Evolutionary conservation across 2,329 filamentous ascomycete species (phyloP), one percentile per base, ranked within the genome.

Genomic region (Trichoderma polysporum): DNA sequence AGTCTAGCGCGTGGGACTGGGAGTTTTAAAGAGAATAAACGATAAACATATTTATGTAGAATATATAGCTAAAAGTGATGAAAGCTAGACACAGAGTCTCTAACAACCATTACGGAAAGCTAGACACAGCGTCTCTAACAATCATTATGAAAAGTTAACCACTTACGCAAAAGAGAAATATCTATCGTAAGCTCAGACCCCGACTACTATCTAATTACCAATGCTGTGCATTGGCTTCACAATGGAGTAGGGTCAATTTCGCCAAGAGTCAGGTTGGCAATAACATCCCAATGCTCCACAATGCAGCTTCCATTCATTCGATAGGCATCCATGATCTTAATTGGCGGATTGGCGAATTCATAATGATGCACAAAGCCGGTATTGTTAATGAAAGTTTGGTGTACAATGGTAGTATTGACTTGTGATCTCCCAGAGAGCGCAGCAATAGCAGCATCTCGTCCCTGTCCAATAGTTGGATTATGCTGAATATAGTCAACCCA

Each of bases 271-370:
- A 53, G 25, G 52, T 19, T 66, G 33, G 63, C 45, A 39, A 59
- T 45, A n/a, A 41, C 33, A 31, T 66, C 45, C 63, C 63, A 61
- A 2, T 61, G 63, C 17, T 66, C 63, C 41, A 53, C 56, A 41
- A 53, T 61, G 33, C 63, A 66, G 35, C 56, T 66, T 31, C 45
- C 45, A 15, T 66, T 60, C 54, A 60, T 33, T 49, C 63, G 41
- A 60, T 66, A 39, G 0, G 56, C 53, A 19, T 66, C 41, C 22
- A 66, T 45, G 15, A 66, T 60, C 27, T 61, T 61, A 6, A 60
- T 50, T 1, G 35, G 35, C 9, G 41, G 45, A 17, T 13, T 45
- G 9, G 53, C 17, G 1, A 52, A 41, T 1, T 50, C 33, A 27
- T 61, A 39, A 17, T 61, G 63, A 17, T 66, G 31, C 17, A 53